These are phyloP conservation scores for Phytophthora ramorum DNA, from an alignment of 352 stramenopile species.

Conservation along the genomic window DNA sequence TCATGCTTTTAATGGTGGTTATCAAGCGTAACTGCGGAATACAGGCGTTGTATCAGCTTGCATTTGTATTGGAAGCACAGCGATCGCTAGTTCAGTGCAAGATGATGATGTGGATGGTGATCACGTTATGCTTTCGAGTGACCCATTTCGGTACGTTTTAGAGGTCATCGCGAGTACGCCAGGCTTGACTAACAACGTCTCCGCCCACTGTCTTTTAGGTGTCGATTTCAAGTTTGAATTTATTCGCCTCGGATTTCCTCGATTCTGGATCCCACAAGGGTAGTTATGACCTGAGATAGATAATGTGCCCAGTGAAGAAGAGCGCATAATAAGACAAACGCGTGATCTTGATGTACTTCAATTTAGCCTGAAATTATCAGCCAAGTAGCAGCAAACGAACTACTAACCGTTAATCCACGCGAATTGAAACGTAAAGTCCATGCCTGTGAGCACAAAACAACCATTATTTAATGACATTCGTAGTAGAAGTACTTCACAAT, in stretches of 20 bases:
- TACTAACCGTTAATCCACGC: background rate
- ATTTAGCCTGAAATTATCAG: too few relatives aligned
- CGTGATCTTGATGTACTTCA: too few relatives aligned
- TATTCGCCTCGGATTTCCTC: slow-evolving; percentile 9
- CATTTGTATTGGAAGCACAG: slow-evolving; percentile 36
- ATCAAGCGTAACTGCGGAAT: slow-evolving; percentile 22
- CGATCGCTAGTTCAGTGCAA: slow-evolving; percentile 24
- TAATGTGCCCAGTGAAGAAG: background rate
- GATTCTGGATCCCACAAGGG: slow-evolving; percentile 2
- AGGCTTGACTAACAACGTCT: background rate
- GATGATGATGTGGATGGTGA: slow-evolving; percentile 32
- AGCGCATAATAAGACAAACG: background rate
- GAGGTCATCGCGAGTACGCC: background rate
- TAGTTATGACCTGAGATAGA: background rate
- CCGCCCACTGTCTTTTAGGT: background rate
- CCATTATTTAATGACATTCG: background rate
- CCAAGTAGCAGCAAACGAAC: background rate
- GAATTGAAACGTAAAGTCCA: slow-evolving; percentile 15
- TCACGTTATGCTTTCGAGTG: slow-evolving; percentile 14
- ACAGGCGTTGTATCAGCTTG: slow-evolving; percentile 24
- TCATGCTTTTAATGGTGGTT: slow-evolving; percentile 8
- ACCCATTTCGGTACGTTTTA: slow-evolving; percentile 22
- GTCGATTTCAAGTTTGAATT: slow-evolving; percentile 19
- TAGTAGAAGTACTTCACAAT: too few relatives aligned
- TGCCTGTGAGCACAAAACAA: background rate